Percentiles rank a stretch among this genome's conserved stretches.
Evolutionary conservation across 768 basidiomycete species (phyloP).

Genomic region (Terana coerulea): DNA sequence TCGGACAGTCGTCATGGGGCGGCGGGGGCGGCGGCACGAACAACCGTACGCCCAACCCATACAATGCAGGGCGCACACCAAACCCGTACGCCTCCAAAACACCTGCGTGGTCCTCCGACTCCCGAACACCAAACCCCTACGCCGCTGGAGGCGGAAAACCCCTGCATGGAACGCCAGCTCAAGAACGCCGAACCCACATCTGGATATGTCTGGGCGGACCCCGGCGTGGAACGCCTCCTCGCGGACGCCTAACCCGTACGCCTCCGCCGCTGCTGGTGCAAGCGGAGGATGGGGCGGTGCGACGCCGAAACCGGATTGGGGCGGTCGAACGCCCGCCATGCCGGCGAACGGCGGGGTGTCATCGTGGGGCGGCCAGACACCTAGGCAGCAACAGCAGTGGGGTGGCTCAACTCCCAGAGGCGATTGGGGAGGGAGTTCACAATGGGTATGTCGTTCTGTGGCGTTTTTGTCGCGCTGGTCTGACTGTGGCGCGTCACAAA

Average conservation of each 20-base stretch:
- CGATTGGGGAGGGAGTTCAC: constrained; percentile 19
- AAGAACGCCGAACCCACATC: constrained; percentile 47
- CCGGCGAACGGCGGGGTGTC: not conserved
- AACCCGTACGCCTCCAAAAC: constrained; percentile 47
- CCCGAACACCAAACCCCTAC: constrained; percentile 54
- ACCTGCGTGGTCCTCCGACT: constrained; percentile 44
- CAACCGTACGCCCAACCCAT: constrained; percentile 62
- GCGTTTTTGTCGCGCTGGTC: not conserved
- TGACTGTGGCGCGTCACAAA: not conserved
- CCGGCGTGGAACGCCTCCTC: constrained; percentile 47
- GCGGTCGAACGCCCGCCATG: constrained; percentile 12
- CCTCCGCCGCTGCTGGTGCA: constrained; percentile 7
- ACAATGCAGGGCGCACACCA: constrained; percentile 43
- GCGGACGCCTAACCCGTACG: constrained; percentile 45
- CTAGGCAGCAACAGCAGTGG: constrained; percentile 24
- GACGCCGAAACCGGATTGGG: constrained; percentile 18
- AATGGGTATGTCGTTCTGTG: constrained; percentile 11
- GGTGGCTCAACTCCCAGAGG: constrained; percentile 5
- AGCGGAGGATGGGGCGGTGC: constrained; percentile 17
- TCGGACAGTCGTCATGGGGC: not conserved
- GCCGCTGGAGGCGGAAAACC: constrained; percentile 16
- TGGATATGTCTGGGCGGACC: constrained; percentile 37
- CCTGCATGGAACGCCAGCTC: constrained; percentile 36
- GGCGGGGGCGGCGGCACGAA: constrained; percentile 5
- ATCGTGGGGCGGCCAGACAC: constrained; percentile 22